Conservation (phyloP, 2,329 filamentous ascomycete species). For the Ceratocystis papillata region DNA sequence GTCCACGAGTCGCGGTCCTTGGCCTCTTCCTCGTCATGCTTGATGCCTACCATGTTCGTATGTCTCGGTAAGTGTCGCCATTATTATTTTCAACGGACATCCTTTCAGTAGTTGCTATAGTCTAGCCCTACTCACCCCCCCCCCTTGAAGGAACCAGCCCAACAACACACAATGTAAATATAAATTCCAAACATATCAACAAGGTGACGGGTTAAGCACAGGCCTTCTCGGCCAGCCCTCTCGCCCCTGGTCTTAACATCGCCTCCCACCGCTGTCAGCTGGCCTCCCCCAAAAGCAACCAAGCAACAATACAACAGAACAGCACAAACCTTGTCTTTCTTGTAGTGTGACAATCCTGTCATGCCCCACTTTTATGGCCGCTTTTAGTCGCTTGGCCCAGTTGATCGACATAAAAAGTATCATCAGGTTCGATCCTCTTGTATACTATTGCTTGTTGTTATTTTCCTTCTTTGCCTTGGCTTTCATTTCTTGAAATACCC, state of each 20-base stretch:
- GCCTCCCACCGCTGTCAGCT: neutral
- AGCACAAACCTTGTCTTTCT: neutral
- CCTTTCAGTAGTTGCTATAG: too few relatives aligned
- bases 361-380: conserved; percentile 2
- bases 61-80: neutral
- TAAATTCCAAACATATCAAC: neutral
- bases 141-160: neutral
- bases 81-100: neutral
- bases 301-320: neutral
- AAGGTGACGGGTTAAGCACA: neutral
- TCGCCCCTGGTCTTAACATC: neutral
- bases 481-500: too few relatives aligned
- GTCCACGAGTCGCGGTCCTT: neutral
- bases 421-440: neutral
- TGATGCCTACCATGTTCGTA: neutral
- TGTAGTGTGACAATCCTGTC: neutral
- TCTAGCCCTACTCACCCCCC: too few relatives aligned
- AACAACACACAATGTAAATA: neutral
- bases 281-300: neutral
- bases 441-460: neutral
- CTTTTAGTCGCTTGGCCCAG: neutral
- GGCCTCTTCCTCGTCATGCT: neutral
- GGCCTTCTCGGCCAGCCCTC: conserved; percentile 5
- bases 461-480: too few relatives aligned
- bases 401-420: conserved; percentile 10